Base-by-base conservation (phyloP, 1,284 basidiomycete species). In the Rhodotorula glutinis region DNA sequence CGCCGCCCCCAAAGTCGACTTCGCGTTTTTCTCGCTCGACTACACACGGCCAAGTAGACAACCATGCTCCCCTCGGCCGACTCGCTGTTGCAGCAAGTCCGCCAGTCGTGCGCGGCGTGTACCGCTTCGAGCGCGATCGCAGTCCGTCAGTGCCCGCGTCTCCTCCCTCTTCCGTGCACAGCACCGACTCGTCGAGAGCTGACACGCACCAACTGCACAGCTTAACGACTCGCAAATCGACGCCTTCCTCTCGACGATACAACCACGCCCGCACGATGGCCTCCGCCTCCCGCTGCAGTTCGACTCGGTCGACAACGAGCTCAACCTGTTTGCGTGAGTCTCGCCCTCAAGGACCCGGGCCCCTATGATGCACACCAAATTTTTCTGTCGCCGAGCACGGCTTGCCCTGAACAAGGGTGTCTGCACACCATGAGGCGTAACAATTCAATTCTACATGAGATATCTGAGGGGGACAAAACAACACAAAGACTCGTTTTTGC, bases 231-330 rank as follows among this genome's bases (percentile, higher is more conserved):
- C 17, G 0, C 40, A 53, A 0, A 54, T 71, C 38, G 66, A 69
- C 33, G 0, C 7, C 0, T 71, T 59, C 63, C 49, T 71, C 25
- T n/a, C 16, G 14, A 27, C 30, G 13, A 40, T 69, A 16, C 16
- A 41, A 9, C 41, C 16, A 60, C 23, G 9, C n/a, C 33, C 2
- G 7, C 30, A 51, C n/a, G 69, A 70, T 29, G 71, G 71, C n/a
- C 59, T 73, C 17, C 51, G 69, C 4, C 81, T 92, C 60, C 90
- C 90, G 8, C 83, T 92, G 54, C 85, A 86, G 11, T 92, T 91
- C 75, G 81, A 88, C 47, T 87, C 87, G 0, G 77, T 82, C 40
- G 57, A 60, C n/a, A 63, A 70, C n/a, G 71, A 73, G 58, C 59
- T 73, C 49, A 68, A 70, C 62, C 14, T 70, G 51, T 53, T 73